Evolutionary conservation across 371 early-diverging fungal species (phyloP).

Genomic region (Mortierella sp.): DNA sequence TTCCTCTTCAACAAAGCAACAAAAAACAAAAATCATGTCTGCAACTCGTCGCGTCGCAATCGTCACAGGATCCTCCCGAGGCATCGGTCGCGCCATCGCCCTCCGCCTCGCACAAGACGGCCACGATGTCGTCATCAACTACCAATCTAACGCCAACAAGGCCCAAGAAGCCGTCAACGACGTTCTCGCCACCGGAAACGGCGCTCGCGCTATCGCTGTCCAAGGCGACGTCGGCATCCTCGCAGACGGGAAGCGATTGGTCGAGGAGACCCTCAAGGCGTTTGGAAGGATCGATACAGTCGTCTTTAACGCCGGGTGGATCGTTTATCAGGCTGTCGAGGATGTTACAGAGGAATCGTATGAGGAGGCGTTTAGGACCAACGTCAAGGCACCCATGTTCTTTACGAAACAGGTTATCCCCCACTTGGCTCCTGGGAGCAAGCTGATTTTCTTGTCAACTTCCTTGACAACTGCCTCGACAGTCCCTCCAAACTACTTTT

Average conservation of each 20-base stretch:
- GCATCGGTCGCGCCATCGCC: constrained; percentile 38
- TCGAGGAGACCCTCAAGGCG: constrained; percentile 28
- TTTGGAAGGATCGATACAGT: constrained; percentile 50
- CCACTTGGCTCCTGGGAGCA: constrained; percentile 19
- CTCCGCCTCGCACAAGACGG: constrained; percentile 39
- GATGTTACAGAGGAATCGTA: constrained; percentile 41
- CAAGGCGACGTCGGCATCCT: constrained; percentile 46
- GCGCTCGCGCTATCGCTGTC: constrained; percentile 40
- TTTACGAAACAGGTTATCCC: constrained; percentile 40
- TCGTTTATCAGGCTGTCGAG: constrained; percentile 25
- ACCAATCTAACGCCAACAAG: constrained; percentile 21
- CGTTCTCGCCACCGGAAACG: constrained; percentile 24
- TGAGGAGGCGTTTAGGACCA: constrained; percentile 39
- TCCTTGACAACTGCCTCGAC: constrained; percentile 15
- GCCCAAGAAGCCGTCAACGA: constrained; percentile 43
- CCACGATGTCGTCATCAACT: constrained; percentile 29
- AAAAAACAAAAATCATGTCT: neutral
- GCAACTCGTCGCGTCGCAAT: constrained; percentile 29
- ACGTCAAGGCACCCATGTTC: constrained; percentile 51
- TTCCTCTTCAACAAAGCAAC: neutral
- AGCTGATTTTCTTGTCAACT: constrained; percentile 36
- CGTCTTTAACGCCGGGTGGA: constrained; percentile 54
- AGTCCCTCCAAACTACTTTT: constrained; percentile 17
- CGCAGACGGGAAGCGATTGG: constrained; percentile 22
- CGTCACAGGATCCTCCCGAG: constrained; percentile 38